Percentiles rank a stretch among this genome's conserved stretches.
phyloP scores from a whole-genome alignment of 1,139 yeast genomes.

The Geotrichum carabidarum region DNA sequence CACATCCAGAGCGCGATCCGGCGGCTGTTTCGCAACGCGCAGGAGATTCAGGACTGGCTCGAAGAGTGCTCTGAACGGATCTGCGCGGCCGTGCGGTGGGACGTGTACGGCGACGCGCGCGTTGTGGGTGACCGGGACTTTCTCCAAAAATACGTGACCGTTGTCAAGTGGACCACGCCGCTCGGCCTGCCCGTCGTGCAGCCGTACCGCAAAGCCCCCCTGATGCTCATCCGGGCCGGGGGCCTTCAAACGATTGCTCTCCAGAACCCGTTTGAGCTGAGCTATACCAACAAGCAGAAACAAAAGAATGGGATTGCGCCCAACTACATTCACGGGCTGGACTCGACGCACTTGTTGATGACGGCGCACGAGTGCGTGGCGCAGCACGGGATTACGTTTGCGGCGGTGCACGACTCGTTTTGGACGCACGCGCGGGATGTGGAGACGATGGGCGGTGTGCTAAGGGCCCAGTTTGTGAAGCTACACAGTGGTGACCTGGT shows the following conservation, averaged over 20 bases:
- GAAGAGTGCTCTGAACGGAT: slow-evolving; percentile 74
- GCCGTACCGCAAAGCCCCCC: slow-evolving; percentile 67
- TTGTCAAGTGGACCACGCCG: slow-evolving; percentile 94
- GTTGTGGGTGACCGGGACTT: slow-evolving; percentile 19
- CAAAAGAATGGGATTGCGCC: slow-evolving; percentile 91
- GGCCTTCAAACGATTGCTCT: slow-evolving; percentile 67
- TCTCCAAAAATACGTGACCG: slow-evolving; percentile 56
- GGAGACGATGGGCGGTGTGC: slow-evolving; percentile 54
- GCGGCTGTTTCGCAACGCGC: slow-evolving; percentile 78
- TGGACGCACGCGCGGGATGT: slow-evolving; percentile 92
- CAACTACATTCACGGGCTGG: slow-evolving; percentile 84
- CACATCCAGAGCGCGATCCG: slow-evolving; percentile 73
- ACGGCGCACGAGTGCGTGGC: slow-evolving; percentile 56
- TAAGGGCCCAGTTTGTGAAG: slow-evolving; percentile 70
- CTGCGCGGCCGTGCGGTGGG: slow-evolving; percentile 48
- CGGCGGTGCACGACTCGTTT: slow-evolving; percentile 92
- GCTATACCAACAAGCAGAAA: slow-evolving; percentile 69
- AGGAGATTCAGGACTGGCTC: slow-evolving; percentile 85
- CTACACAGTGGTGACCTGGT: slow-evolving; percentile 66
- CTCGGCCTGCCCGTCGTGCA: slow-evolving; percentile 85
- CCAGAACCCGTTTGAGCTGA: slow-evolving; percentile 68
- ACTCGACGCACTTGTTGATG: slow-evolving; percentile 90
- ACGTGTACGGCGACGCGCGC: slow-evolving; percentile 20
- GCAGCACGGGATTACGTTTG: slow-evolving; percentile 59
- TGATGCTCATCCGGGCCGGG: slow-evolving; percentile 60